Evolutionary conservation across 352 stramenopile genomes (phyloP).

Genomic region (Thalassiosira pacifica): DNA sequence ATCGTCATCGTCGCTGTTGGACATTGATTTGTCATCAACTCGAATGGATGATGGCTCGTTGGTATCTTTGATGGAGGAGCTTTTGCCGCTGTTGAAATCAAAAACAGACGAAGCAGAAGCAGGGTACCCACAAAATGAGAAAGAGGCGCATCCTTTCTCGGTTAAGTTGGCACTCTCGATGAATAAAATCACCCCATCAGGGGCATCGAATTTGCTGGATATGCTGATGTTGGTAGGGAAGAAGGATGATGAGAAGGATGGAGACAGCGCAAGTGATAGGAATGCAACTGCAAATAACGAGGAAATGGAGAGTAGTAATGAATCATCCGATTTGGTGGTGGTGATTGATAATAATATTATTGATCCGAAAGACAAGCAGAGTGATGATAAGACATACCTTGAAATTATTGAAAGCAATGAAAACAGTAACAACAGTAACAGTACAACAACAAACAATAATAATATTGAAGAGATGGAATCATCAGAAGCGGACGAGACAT

Average conservation of each 20-base stretch:
- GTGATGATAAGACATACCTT: background rate
- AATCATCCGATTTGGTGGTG: slow-evolving; percentile 1
- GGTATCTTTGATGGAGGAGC: slow-evolving; percentile 35
- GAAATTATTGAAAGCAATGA: no score
- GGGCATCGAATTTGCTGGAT: slow-evolving; percentile 60
- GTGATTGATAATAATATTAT: no score
- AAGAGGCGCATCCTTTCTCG: background rate
- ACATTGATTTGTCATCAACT: slow-evolving; percentile 63
- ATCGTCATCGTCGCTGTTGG: slow-evolving; percentile 25
- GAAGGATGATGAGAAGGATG: background rate
- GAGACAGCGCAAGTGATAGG: slow-evolving; percentile 13
- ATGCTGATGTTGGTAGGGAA: slow-evolving; percentile 43
- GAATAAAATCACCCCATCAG: slow-evolving; percentile 68
- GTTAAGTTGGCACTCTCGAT: slow-evolving; percentile 54
- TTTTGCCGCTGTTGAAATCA: slow-evolving; percentile 30
- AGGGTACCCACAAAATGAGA: slow-evolving; percentile 2
- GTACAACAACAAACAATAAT: slow-evolving; percentile 24
- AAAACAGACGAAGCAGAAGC: slow-evolving; percentile 23
- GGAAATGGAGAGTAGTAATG: slow-evolving; percentile 24
- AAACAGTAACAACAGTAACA: slow-evolving; percentile 6
- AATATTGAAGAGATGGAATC: background rate
- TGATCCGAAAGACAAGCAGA: slow-evolving; percentile 6
- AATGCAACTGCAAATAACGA: slow-evolving; percentile 6
- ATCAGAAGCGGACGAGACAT: no score
- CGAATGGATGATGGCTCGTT: slow-evolving; percentile 41